Conservation (phyloP, 345 rosid species). For the Euphorbia peplus region DNA sequence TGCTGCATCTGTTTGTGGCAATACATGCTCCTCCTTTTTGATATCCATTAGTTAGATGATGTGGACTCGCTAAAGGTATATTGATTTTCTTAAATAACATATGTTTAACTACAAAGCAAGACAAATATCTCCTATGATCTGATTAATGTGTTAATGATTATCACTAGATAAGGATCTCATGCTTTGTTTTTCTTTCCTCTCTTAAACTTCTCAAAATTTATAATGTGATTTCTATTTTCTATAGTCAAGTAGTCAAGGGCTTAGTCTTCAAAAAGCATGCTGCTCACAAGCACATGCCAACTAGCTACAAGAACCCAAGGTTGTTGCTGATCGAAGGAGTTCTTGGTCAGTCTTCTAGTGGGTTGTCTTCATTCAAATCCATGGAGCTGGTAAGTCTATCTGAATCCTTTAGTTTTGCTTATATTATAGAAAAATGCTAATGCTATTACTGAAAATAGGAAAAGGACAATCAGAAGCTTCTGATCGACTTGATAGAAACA, state of each 20-base stretch:
- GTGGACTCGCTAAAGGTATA: neutral
- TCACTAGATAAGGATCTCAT: neutral
- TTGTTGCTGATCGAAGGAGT: slow-evolving; percentile 67
- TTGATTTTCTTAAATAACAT: neutral
- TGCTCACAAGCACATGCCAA: slow-evolving; percentile 96
- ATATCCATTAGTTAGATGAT: neutral
- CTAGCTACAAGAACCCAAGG: slow-evolving; percentile 66
- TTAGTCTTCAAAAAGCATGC: slow-evolving; percentile 92
- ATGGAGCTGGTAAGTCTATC: slow-evolving; percentile 55
- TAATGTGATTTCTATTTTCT: slow-evolving; percentile 15
- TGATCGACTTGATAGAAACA: slow-evolving; percentile 55
- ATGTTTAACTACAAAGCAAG: neutral
- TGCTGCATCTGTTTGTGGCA: neutral
- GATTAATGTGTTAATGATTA: neutral
- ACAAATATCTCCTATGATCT: neutral
- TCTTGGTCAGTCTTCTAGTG: slow-evolving; percentile 73
- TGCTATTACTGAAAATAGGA: slow-evolving; percentile 49
- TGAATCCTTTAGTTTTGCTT: slow-evolving; percentile 2
- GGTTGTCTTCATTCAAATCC: slow-evolving; percentile 65
- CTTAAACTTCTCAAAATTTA: neutral
- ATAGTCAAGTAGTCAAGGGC: slow-evolving; percentile 83
- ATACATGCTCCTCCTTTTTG: neutral
- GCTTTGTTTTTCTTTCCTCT: slow-evolving; percentile 2
- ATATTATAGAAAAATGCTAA: neutral
- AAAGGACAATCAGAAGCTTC: slow-evolving; percentile 49